Evolutionary conservation across 306 rosid genomes (phyloP), one percentile per base, ranked within the genome.

Genomic region (Abrus precatorius): DNA sequence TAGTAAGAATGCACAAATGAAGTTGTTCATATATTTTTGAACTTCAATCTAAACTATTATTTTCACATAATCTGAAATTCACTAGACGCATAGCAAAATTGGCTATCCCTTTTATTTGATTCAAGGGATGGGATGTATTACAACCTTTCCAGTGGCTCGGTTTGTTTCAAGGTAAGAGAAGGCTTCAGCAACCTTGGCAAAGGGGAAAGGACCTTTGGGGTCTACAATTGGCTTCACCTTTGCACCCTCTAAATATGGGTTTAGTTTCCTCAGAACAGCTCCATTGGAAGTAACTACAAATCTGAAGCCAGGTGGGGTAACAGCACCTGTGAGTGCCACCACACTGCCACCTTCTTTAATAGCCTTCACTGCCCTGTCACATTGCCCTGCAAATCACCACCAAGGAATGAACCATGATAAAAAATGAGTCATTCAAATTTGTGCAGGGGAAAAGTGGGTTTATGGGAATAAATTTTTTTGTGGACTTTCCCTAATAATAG

Each of bases 301-400:
- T 89, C 99, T 91, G 90, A 95, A 95, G 4, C 98, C 99, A 40
- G 99, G 97, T 32, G 98, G 91, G 12, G 96, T 93, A 47, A 95
- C 91, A 0, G 96, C 97, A 2, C 99, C 99, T 2, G 98, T 95
- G 13, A 93, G 77, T 6, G 89, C 99, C 38, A 93, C 99, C 61
- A 95, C 97, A 52, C 92, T 88, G 0, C 99, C 99, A 14, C 93
- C 98, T 85, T 93, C 97, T 89, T 91, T 91, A 71, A 93, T 85
- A 54, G 82, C 95, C 84, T 90, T 93, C 92, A 93, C 97, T 38
- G 98, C 99, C 84, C 76, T 88, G 2, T 95, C 99, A 71, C 98
- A 93, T 82, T 95, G 98, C 81, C 99, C 99, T 93, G 89, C 75
- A 84, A 60, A 68, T 11, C 65, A 73, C 56, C 75, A 63, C 0